A percentile compares a stretch with the other conserved stretches of the same genome.
These are phyloP conservation scores for Naganishia albida DNA, from an alignment of 1,284 basidiomycete genomes.

Conservation along the genomic window DNA sequence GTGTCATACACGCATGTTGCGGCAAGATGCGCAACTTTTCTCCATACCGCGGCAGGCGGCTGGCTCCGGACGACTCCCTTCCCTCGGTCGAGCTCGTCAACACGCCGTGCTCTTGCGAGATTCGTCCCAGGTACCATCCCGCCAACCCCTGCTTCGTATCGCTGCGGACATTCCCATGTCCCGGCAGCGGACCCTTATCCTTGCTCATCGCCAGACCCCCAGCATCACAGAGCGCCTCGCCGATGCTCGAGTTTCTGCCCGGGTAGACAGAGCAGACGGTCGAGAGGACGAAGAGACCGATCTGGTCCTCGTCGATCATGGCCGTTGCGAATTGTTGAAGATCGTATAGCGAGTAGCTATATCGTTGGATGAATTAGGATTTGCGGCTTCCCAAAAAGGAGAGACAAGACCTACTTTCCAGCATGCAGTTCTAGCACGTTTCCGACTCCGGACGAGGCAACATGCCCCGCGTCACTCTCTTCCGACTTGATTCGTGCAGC, in stretches of 20 bases:
- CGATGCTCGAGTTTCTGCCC: slow-evolving; percentile 53
- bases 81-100: slow-evolving; percentile 54
- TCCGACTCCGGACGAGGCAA: slow-evolving; percentile 59
- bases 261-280: slow-evolving; percentile 77
- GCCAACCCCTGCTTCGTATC: slow-evolving; percentile 62
- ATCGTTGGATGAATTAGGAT: slow-evolving; percentile 2
- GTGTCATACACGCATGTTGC: slow-evolving; percentile 66
- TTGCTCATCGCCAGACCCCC: slow-evolving; percentile 83
- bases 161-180: slow-evolving; percentile 49
- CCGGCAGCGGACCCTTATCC: slow-evolving; percentile 71
- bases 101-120: slow-evolving; percentile 79
- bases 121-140: slow-evolving; percentile 70
- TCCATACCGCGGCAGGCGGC: slow-evolving; percentile 57
- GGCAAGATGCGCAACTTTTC: slow-evolving; percentile 54
- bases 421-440: slow-evolving; percentile 74
- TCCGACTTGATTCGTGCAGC: slow-evolving; percentile 55
- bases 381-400: too few species aligned
- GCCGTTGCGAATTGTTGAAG: slow-evolving; percentile 77
- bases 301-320: slow-evolving; percentile 61
- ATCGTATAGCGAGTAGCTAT: slow-evolving; percentile 75
- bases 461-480: neutral
- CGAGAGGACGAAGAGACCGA: slow-evolving; percentile 69
- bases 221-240: slow-evolving; percentile 65
- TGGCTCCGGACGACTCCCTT: neutral
- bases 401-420: slow-evolving; percentile 55